Conservation (phyloP, 306 rosid species). For the Gastrolobium bilobum region DNA sequence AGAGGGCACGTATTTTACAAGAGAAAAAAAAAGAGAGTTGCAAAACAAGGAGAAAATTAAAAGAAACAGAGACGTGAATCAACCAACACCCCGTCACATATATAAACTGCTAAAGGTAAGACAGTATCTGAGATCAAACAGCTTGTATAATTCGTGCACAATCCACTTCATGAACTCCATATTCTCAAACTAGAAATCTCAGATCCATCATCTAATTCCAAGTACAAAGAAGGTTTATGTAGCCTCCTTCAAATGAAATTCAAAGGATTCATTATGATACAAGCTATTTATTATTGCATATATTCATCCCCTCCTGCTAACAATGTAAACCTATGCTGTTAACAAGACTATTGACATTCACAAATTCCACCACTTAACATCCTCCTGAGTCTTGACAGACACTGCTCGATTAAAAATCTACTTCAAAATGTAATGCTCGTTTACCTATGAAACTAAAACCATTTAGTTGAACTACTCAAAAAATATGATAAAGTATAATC, state of each 20-base stretch:
- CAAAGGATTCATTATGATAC: neutral
- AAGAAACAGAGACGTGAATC: neutral
- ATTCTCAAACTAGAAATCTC: conserved; percentile 28
- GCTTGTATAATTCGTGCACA: conserved; percentile 16
- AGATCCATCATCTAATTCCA: conserved; percentile 13
- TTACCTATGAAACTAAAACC: conserved; percentile 11
- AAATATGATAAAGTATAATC: conserved; percentile 16
- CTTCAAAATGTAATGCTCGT: conserved; percentile 8
- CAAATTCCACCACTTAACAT: neutral
- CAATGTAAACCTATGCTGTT: conserved; percentile 8
- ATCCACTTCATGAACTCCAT: conserved; percentile 24
- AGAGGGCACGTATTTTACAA: neutral
- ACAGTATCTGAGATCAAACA: conserved; percentile 33
- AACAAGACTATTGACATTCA: neutral
- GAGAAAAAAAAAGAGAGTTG: conserved; percentile 10
- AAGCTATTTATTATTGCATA: conserved; percentile 15
- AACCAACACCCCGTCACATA: neutral
- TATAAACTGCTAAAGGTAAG: neutral
- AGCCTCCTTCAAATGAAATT: neutral
- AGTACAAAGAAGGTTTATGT: conserved; percentile 20
- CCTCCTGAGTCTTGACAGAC: neutral
- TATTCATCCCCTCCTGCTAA: conserved; percentile 1
- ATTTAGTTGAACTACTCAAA: conserved; percentile 18
- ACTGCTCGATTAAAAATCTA: conserved; percentile 4
- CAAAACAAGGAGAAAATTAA: conserved; percentile 11